A percentile compares a stretch with the other conserved stretches of the same genome.
These are phyloP conservation scores for Exophiala sp. DNA, from an alignment of 2,329 filamentous ascomycete genomes.

Conservation along the genomic window DNA sequence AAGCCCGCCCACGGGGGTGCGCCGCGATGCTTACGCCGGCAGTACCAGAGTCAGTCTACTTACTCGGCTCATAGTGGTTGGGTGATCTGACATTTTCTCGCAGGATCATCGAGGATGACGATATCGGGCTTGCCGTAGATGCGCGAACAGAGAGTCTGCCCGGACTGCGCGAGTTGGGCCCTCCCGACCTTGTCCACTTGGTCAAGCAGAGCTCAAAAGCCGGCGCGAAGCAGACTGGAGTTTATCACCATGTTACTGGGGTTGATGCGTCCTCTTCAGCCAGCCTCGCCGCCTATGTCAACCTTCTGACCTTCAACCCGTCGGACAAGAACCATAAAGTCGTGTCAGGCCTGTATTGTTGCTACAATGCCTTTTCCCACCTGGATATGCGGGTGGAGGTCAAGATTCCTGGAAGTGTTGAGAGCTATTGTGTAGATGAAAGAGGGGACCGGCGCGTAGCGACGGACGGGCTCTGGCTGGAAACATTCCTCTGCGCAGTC, in stretches of 20 bases:
- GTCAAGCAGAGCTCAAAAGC: slow-evolving; percentile 63
- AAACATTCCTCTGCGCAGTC: slow-evolving; percentile 94
- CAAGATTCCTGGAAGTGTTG: slow-evolving; percentile 90
- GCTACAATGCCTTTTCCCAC: slow-evolving; percentile 98
- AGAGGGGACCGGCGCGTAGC: slow-evolving; percentile 89
- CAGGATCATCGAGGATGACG: slow-evolving; percentile 88
- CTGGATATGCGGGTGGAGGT: slow-evolving; percentile 98
- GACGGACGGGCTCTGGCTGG: slow-evolving; percentile 90
- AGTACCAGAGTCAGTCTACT: slow-evolving; percentile 63
- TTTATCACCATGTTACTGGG: slow-evolving; percentile 97
- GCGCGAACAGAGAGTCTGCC: slow-evolving; percentile 83
- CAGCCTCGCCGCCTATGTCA: slow-evolving; percentile 95
- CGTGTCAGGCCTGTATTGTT: slow-evolving; percentile 90
- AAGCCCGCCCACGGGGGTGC: slow-evolving; percentile 12
- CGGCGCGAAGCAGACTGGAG: slow-evolving; percentile 59
- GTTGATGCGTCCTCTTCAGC: slow-evolving; percentile 96
- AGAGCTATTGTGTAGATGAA: slow-evolving; percentile 97
- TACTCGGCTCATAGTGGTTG: background rate
- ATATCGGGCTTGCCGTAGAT: slow-evolving; percentile 79
- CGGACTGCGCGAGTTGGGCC: slow-evolving; percentile 83
- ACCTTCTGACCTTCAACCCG: slow-evolving; percentile 87
- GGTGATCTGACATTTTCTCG: slow-evolving; percentile 11
- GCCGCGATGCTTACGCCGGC: slow-evolving; percentile 64
- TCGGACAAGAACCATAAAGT: slow-evolving; percentile 82
- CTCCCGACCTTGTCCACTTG: slow-evolving; percentile 90